phyloP scores from a whole-genome alignment of 2,329 filamentous ascomycete genomes.

The Colletotrichum tropicicola region DNA sequence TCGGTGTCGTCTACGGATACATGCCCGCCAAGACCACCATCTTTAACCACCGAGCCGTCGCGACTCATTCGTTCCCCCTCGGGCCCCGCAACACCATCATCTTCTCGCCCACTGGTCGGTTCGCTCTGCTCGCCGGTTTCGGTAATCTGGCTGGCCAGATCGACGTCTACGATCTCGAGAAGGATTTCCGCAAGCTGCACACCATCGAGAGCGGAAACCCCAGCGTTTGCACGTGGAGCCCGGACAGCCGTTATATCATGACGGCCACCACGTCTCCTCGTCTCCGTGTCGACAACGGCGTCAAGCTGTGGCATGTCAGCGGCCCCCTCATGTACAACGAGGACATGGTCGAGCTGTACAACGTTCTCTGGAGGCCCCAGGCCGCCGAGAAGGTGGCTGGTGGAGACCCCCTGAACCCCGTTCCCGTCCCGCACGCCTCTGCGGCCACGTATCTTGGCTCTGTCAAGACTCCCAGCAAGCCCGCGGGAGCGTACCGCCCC shows the following conservation, averaged over 20 bases:
- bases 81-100: constrained; percentile 92
- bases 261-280: constrained; percentile 97
- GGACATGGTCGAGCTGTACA: constrained; percentile 94
- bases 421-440: constrained; percentile 84
- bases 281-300: constrained; percentile 93
- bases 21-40: constrained; percentile 99
- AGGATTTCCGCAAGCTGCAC: constrained; percentile 90
- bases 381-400: constrained; percentile 65
- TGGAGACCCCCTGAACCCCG: constrained; percentile 75
- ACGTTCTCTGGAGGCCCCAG: constrained; percentile 87
- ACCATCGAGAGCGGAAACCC: constrained; percentile 97
- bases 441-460: constrained; percentile 84
- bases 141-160: constrained; percentile 97
- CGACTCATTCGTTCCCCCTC: constrained; percentile 86
- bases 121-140: constrained; percentile 94
- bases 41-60: constrained; percentile 88
- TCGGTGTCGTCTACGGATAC: constrained; percentile 96
- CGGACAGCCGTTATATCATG: constrained; percentile 93
- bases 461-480: constrained; percentile 94
- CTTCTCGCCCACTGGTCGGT: constrained; percentile 93
- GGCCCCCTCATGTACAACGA: constrained; percentile 94
- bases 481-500: constrained; percentile 94
- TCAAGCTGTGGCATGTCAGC: constrained; percentile 93
- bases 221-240: constrained; percentile 96
- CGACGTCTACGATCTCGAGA: constrained; percentile 95